Evolutionary conservation across 192 early-diverging fungal genomes (phyloP), one percentile per base, ranked within the genome.

Genomic region (Lunasporangiospora selenospora): DNA sequence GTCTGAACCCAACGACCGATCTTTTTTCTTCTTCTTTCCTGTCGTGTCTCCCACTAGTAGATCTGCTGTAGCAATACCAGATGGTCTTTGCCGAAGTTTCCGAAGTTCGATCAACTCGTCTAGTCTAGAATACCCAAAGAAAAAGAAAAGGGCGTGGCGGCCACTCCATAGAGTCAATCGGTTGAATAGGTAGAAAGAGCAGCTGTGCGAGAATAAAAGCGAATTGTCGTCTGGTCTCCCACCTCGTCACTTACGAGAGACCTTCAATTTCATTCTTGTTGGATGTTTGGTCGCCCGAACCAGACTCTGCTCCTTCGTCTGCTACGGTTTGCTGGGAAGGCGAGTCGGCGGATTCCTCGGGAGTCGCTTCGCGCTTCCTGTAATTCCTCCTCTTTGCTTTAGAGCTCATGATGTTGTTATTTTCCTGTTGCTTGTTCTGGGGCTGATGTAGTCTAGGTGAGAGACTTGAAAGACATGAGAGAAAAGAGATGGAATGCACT

Each of bases 101-200:
- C 89, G 79, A 27, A 90, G 62, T 50, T 90, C 87, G 4, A 80
- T 41, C 13, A 86, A 34, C 39, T 86, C 85, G 52, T 86, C 85
- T 19, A 86, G 42, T 0, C 69, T 73, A 53, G 37, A 18, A 8
- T 36, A 10, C 36, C 16, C 10, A 53, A 21, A 41, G 15, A 55
- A 21, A 7, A 47, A n/a, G 40, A 16, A 6, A 0, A 26, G 19
- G 18, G n/a, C n/a, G n/a, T n/a, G n/a, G n/a, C 16, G 2, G 24
- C 10, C 3, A 16, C 1, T 4, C 2, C 9, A 11, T 23, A 29
- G 10, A 49, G 47, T 30, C 47, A 4, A 49, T 3, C 15, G 9
- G 31, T 52, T 21, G 1, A 11, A 39, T 39, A 21, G 27, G 54
- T 24, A 27, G 21, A 40, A 6, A 54, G 39, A 15, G 37, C 3